A percentile compares a stretch with the other conserved stretches of the same genome.
These are phyloP conservation scores for Ophiostoma ulmi DNA, from an alignment of 2,329 filamentous ascomycete genomes.

Conservation along the genomic window DNA sequence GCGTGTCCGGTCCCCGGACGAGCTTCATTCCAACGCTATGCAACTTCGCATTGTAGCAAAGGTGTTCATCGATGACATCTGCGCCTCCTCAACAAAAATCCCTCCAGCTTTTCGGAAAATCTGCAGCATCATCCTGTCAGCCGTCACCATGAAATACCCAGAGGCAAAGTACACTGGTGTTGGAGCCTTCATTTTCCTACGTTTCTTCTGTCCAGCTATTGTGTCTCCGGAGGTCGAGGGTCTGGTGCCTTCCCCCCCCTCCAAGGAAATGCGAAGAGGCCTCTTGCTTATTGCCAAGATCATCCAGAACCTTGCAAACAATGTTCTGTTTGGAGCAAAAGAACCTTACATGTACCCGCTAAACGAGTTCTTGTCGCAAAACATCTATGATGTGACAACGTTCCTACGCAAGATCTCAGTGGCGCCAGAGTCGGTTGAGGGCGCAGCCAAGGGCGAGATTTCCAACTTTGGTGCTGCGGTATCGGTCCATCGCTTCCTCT, in stretches of 20 bases:
- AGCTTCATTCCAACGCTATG: constrained; percentile 60
- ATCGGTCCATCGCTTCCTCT: constrained; percentile 62
- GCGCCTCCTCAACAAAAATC: constrained; percentile 56
- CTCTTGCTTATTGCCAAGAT: constrained; percentile 66
- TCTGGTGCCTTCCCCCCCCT: constrained; percentile 55
- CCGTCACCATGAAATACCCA: constrained; percentile 59
- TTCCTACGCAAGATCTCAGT: constrained; percentile 65
- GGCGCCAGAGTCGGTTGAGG: constrained; percentile 45
- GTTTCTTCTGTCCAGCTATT: constrained; percentile 68
- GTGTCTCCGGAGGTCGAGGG: constrained; percentile 65
- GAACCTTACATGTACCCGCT: constrained; percentile 68
- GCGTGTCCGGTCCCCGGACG: constrained; percentile 54
- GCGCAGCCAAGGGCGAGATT: constrained; percentile 42
- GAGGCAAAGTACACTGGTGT: constrained; percentile 69
- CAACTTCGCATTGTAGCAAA: constrained; percentile 64
- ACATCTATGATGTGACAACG: constrained; percentile 62
- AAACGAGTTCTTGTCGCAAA: constrained; percentile 62
- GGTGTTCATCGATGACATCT: constrained; percentile 67
- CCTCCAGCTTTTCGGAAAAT: constrained; percentile 62
- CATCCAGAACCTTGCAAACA: constrained; percentile 66
- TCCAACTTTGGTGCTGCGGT: constrained; percentile 69
- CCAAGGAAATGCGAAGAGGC: constrained; percentile 64
- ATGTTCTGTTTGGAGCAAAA: constrained; percentile 66
- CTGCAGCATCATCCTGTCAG: constrained; percentile 60
- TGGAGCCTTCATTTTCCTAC: constrained; percentile 64